phyloP scores from a whole-genome alignment of 1,139 yeast genomes.

The Magnusiomyces suaveolens region DNA sequence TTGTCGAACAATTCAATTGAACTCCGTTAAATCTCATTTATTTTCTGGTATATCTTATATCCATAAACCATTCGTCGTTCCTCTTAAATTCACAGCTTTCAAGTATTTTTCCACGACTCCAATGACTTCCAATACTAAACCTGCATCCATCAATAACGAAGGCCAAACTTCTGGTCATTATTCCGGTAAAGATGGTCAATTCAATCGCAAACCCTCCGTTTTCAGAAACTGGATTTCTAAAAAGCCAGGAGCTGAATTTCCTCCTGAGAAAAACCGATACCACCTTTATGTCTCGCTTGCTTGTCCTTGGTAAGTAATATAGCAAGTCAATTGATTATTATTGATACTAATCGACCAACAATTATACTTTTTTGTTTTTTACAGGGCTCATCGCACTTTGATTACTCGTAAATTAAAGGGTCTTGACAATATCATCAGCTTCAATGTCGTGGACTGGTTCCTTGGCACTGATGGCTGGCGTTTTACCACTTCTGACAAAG shows the following conservation, averaged over 20 bases:
- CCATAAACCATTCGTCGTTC: no score
- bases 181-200: constrained; percentile 1
- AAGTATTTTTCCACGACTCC: no score
- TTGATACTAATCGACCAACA: background rate
- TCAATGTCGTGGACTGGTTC: constrained; percentile 72
- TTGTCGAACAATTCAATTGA: no score
- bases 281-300: constrained; percentile 82
- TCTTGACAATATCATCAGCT: constrained; percentile 40
- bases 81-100: no score
- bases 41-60: no score
- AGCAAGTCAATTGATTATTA: background rate
- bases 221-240: constrained; percentile 56
- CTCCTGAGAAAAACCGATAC: constrained; percentile 72
- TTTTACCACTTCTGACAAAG: constrained; percentile 44
- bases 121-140: no score
- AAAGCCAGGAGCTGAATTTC: constrained; percentile 50
- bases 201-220: constrained; percentile 1
- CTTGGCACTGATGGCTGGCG: constrained; percentile 82
- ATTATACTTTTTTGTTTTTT: background rate
- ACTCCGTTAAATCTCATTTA: no score
- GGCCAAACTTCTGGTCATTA: constrained; percentile 1
- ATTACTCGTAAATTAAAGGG: constrained; percentile 75
- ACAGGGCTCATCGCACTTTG: constrained; percentile 66
- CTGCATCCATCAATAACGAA: background rate
- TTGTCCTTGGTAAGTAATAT: constrained; percentile 59